Conservation (phyloP, 306 rosid species). For the Luffa acutangula region DNA sequence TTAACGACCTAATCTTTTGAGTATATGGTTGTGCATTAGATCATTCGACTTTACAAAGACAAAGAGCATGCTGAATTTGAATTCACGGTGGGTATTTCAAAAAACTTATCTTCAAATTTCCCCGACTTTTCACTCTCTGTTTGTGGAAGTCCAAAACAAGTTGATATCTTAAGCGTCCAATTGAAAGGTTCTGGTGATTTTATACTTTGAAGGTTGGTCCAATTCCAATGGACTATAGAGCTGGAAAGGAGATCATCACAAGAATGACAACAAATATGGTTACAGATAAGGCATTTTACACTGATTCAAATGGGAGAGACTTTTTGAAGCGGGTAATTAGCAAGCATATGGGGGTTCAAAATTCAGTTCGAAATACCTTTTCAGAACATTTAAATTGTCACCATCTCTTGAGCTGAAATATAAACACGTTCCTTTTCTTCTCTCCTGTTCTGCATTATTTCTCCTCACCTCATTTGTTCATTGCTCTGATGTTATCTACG, state of each 20-base stretch:
- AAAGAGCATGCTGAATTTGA: constrained; percentile 87
- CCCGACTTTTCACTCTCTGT: neutral
- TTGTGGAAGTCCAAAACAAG: neutral
- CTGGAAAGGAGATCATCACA: constrained; percentile 83
- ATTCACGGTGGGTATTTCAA: constrained; percentile 54
- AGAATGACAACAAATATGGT: constrained; percentile 62
- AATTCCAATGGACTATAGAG: constrained; percentile 57
- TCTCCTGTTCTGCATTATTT: neutral
- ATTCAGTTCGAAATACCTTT: neutral
- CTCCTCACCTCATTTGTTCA: neutral
- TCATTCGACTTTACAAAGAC: constrained; percentile 65
- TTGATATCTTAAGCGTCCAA: neutral
- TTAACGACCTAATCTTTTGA: neutral
- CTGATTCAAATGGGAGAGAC: constrained; percentile 91
- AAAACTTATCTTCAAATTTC: neutral
- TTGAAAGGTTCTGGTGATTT: constrained; percentile 17
- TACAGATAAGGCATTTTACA: constrained; percentile 62
- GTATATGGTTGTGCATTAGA: constrained; percentile 28
- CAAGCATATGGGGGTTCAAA: neutral
- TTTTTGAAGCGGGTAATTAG: constrained; percentile 63
- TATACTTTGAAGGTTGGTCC: constrained; percentile 73
- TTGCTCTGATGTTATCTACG: constrained; percentile 5
- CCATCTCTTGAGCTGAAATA: neutral
- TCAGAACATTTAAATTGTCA: neutral
- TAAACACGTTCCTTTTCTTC: neutral